Conservation (phyloP, 352 stramenopile species). For the Blastocystis sp. region DNA sequence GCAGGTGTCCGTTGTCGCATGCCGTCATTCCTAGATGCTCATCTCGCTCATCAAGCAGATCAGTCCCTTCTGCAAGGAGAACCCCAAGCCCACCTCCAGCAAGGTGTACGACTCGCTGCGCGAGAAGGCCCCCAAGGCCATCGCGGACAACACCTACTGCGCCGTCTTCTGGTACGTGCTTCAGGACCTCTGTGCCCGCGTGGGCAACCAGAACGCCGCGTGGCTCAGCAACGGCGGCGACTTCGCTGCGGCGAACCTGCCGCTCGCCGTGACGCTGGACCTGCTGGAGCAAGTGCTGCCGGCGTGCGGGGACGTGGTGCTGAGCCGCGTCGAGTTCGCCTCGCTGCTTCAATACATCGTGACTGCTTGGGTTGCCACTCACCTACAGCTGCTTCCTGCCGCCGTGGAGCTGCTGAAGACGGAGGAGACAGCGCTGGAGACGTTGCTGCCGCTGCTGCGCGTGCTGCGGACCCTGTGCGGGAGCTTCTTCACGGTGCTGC, state of each 20-base stretch:
- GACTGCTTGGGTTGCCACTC: no score
- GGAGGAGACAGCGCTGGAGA: not conserved
- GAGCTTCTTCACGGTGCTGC: not conserved
- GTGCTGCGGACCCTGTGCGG: not conserved
- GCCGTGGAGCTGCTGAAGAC: not conserved
- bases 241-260: not conserved
- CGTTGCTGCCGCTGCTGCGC: not conserved
- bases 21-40: not conserved
- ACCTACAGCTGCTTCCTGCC: not conserved
- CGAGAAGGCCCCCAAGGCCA: constrained; percentile 6
- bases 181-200: constrained; percentile 17
- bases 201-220: not conserved
- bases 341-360: constrained; percentile 19
- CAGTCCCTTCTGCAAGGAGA: not conserved
- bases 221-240: constrained; percentile 13
- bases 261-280: not conserved
- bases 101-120: constrained; percentile 32
- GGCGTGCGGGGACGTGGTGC: not conserved
- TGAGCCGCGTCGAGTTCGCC: not conserved
- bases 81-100: constrained; percentile 7
- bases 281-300: not conserved
- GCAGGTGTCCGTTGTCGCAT: not conserved
- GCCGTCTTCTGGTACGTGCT: constrained; percentile 7
- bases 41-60: not conserved
- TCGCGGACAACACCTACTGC: not conserved